Conservation (phyloP, 192 early-diverging fungal genomes). For the Coemansia sp. region DNA sequence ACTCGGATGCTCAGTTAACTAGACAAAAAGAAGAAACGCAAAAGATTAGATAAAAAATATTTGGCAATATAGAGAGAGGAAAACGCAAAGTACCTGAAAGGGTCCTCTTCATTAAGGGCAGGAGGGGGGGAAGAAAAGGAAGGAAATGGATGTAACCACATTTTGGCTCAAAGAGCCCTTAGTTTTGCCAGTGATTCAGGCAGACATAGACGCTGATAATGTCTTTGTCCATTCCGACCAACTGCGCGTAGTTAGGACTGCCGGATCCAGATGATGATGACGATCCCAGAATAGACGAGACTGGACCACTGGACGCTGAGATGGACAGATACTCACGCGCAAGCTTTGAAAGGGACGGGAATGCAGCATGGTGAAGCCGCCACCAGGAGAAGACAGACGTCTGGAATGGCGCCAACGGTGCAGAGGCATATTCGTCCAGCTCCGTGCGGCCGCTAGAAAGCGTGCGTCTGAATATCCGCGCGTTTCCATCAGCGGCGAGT, state of each 20-base stretch:
- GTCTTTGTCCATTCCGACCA: slow-evolving; percentile 36
- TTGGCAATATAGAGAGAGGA: neutral
- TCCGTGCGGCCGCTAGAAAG: slow-evolving; percentile 36
- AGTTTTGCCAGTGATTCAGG: slow-evolving; percentile 42
- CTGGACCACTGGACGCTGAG: slow-evolving; percentile 25
- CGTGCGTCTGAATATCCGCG: slow-evolving; percentile 41
- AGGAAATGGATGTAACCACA: neutral
- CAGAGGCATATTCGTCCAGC: slow-evolving; percentile 41
- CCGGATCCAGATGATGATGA: neutral
- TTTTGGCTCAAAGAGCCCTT: neutral
- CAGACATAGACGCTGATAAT: slow-evolving; percentile 32
- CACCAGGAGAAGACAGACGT: slow-evolving; percentile 34
- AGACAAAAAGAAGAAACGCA: neutral
- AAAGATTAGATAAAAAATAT: slow-evolving; percentile 5
- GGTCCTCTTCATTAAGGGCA: neutral
- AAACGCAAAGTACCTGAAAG: neutral
- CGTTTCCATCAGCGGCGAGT: slow-evolving; percentile 30
- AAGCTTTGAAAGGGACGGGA: slow-evolving; percentile 31
- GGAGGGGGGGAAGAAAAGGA: neutral
- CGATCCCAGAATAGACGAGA: slow-evolving; percentile 15
- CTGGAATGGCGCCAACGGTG: slow-evolving; percentile 37
- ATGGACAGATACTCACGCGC: slow-evolving; percentile 48
- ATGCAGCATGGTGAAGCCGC: slow-evolving; percentile 32
- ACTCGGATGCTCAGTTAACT: no score
- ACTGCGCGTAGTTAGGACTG: slow-evolving; percentile 32